A percentile compares a stretch with the other conserved stretches of the same genome.
phyloP scores from a whole-genome alignment of 306 rosid species.

The Morella rubra region DNA sequence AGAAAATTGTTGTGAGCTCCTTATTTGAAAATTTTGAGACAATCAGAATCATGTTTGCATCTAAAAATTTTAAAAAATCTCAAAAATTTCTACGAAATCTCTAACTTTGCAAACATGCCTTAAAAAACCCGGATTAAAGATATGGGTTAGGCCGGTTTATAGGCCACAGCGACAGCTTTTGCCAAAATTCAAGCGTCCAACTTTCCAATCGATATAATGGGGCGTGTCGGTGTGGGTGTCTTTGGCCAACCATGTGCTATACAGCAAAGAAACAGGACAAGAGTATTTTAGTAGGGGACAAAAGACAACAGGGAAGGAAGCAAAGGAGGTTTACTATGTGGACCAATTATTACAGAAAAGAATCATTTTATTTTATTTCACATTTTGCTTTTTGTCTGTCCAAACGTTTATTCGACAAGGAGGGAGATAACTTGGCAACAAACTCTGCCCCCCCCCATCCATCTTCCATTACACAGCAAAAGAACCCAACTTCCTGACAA shows the following conservation, averaged over 20 bases:
- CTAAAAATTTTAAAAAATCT: no score
- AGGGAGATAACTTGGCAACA: conserved; percentile 32
- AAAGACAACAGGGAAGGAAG: not conserved
- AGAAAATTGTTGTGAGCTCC: no score
- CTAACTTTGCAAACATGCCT: no score
- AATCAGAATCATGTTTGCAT: no score
- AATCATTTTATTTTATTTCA: conserved; percentile 49
- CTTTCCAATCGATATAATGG: no score
- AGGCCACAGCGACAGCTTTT: not conserved
- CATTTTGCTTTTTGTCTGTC: conserved; percentile 20
- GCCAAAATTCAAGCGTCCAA: not conserved
- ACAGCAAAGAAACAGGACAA: not conserved
- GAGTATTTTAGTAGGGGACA: not conserved
- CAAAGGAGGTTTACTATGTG: conserved; percentile 1
- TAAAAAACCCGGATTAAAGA: no score
- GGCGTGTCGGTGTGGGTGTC: no score
- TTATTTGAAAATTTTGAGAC: no score
- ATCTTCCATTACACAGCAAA: conserved; percentile 43
- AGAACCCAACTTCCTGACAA: conserved; percentile 43
- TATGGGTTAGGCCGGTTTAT: not conserved
- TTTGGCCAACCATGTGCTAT: not conserved
- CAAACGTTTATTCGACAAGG: conserved; percentile 35
- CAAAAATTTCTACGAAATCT: no score
- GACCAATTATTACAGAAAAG: conserved; percentile 45
- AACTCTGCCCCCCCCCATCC: conserved; percentile 29